Evolutionary conservation across 495 filamentous ascomycete genomes (phyloP).

Genomic region (Penicillium pulvis): DNA sequence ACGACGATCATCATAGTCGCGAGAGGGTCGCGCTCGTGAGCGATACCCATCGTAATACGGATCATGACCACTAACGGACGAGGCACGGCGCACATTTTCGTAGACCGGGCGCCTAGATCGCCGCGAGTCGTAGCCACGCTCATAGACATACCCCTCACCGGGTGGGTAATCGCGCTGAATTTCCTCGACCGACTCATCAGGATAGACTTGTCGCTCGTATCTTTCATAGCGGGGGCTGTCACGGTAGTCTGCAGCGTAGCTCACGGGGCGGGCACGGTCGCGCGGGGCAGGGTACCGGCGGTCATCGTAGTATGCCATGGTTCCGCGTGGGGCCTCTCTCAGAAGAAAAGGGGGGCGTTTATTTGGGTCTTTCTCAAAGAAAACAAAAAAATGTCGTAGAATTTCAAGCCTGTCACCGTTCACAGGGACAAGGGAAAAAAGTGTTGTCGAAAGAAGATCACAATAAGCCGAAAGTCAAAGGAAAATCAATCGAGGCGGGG

Average conservation of each 20-base stretch:
- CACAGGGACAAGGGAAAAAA: conserved; percentile 18
- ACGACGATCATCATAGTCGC: conserved; percentile 56
- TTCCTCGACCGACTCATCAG: conserved; percentile 67
- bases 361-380: conserved; percentile 4
- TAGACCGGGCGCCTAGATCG: conserved; percentile 44
- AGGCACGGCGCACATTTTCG: conserved; percentile 39
- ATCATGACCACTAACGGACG: conserved; percentile 47
- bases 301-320: conserved; percentile 48
- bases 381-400: conserved; percentile 11
- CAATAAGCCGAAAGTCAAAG: conserved; percentile 12
- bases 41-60: conserved; percentile 55
- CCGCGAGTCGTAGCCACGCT: conserved; percentile 50
- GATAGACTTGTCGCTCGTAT: conserved; percentile 50
- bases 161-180: conserved; percentile 69
- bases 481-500: conserved; percentile 19
- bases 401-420: conserved; percentile 20
- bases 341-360: not conserved
- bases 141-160: conserved; percentile 43
- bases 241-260: conserved; percentile 38
- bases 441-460: conserved; percentile 1
- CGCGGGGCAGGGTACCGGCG: conserved; percentile 34
- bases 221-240: conserved; percentile 25
- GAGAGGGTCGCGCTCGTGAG: conserved; percentile 53
- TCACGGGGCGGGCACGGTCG: conserved; percentile 31
- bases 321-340: conserved; percentile 2